Evolutionary conservation across 2,329 filamentous ascomycete genomes (phyloP).

Genomic region (Colletotrichum somersetense): DNA sequence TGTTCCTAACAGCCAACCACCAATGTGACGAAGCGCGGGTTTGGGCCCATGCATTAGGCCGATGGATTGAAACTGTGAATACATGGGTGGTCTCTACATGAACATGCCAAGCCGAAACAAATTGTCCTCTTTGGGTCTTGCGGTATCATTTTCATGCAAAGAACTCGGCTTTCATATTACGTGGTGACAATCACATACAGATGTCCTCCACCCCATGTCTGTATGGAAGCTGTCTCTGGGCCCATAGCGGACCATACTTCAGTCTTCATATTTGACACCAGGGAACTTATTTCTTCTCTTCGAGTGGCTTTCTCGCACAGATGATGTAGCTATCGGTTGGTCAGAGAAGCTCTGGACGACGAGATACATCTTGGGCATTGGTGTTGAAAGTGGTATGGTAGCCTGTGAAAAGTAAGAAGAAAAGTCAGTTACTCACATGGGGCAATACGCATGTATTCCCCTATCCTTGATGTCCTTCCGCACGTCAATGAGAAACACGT

Average conservation of each 20-base stretch:
- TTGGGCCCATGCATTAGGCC: background rate
- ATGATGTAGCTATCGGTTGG: background rate
- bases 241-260: too few species aligned
- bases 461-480: constrained; percentile 47
- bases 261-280: background rate
- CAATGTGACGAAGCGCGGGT: background rate
- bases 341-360: background rate
- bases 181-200: background rate
- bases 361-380: background rate
- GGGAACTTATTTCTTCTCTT: background rate
- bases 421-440: constrained; percentile 41
- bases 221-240: too few species aligned
- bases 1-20: background rate
- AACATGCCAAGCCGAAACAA: background rate
- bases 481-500: constrained; percentile 48
- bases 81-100: too few species aligned
- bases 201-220: too few species aligned
- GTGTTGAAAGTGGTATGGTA: too few species aligned
- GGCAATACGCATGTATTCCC: constrained; percentile 47
- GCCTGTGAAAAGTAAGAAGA: background rate
- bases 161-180: background rate
- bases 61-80: background rate
- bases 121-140: background rate
- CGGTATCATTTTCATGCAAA: background rate
- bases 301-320: background rate